These are phyloP conservation scores for Magnusiomyces clavatus DNA, from an alignment of 1,139 yeast species.

Conservation along the genomic window DNA sequence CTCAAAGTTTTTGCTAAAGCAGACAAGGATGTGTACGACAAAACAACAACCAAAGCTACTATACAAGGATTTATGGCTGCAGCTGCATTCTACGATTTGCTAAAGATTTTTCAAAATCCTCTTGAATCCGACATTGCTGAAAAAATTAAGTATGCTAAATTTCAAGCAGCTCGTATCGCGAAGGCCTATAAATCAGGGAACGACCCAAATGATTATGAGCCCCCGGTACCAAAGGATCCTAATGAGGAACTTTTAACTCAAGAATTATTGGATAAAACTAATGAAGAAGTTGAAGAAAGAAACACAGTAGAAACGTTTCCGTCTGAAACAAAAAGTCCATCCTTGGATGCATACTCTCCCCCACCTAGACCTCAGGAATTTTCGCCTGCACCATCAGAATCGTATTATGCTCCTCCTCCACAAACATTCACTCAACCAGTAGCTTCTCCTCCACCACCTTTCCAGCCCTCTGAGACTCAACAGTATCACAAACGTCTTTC, in stretches of 20 bases:
- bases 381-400: not conserved
- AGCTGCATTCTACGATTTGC: constrained; percentile 41
- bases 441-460: constrained; percentile 16
- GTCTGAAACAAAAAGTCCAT: not conserved
- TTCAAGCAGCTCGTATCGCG: constrained; percentile 49
- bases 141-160: constrained; percentile 49
- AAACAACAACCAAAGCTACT: constrained; percentile 31
- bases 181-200: constrained; percentile 39
- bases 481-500: constrained; percentile 27
- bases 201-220: constrained; percentile 42
- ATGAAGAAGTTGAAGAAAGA: not conserved
- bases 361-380: constrained; percentile 8
- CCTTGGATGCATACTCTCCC: not conserved
- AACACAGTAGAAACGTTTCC: not conserved
- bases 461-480: constrained; percentile 14
- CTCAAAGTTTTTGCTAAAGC: constrained; percentile 52
- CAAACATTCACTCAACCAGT: constrained; percentile 14
- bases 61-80: constrained; percentile 44
- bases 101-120: constrained; percentile 34
- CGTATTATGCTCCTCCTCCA: constrained; percentile 10
- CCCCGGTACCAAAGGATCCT: constrained; percentile 18
- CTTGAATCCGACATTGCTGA: constrained; percentile 28
- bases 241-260: constrained; percentile 8
- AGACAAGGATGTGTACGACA: constrained; percentile 38
- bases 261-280: constrained; percentile 5